phyloP scores from a whole-genome alignment of 768 basidiomycete species.

The Rhizopogon vinicolor region DNA sequence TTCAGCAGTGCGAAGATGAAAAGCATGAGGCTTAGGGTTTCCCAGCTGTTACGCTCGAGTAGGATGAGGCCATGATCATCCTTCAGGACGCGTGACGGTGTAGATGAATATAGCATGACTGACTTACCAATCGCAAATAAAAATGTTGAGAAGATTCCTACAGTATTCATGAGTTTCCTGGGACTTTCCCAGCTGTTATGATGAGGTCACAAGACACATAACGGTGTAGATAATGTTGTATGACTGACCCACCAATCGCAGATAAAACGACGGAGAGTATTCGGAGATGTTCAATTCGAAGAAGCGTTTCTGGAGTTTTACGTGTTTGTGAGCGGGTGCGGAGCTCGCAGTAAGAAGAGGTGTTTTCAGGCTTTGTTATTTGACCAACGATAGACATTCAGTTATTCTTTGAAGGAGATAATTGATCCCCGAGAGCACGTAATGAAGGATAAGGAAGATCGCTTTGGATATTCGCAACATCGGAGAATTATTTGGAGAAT shows the following conservation, averaged over 20 bases:
- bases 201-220: conserved; percentile 38
- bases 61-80: conserved; percentile 41
- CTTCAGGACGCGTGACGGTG: conserved; percentile 34
- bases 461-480: conserved; percentile 29
- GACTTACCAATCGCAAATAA: conserved; percentile 25
- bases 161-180: conserved; percentile 17
- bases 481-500: conserved; percentile 41
- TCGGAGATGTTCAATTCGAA: conserved; percentile 15
- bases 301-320: conserved; percentile 34
- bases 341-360: conserved; percentile 45
- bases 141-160: no score
- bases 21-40: conserved; percentile 40
- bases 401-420: conserved; percentile 53
- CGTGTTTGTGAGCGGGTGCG: conserved; percentile 47
- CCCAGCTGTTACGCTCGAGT: conserved; percentile 33
- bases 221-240: conserved; percentile 34
- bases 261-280: conserved; percentile 26
- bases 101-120: conserved; percentile 38
- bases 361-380: conserved; percentile 8
- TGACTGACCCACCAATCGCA: conserved; percentile 35
- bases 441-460: conserved; percentile 10
- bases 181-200: conserved; percentile 44
- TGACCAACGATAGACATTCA: conserved; percentile 13
- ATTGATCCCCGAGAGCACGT: conserved; percentile 27
- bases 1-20: conserved; percentile 10